Evolutionary conservation across 495 filamentous ascomycete genomes (phyloP), one percentile per base, ranked within the genome.

Genomic region (Neurospora sp.): DNA sequence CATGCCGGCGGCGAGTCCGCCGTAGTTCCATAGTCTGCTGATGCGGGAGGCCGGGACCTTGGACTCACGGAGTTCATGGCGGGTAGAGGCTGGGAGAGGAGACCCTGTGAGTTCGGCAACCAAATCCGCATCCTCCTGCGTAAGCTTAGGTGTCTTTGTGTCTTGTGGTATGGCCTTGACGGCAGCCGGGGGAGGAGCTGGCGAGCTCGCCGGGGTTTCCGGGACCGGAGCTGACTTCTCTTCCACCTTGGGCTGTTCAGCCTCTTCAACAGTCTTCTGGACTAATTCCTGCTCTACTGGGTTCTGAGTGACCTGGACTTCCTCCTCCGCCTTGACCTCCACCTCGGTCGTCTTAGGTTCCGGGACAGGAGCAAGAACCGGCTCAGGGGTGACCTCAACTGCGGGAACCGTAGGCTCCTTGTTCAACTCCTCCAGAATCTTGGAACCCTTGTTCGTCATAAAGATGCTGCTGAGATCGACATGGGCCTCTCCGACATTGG

Each of bases 1-100:
- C 94, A 99, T 97, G 35, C 95, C 95, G 0, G 93, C 93, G 39
- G 93, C 96, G 6, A 99, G 85, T 1, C 96, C 94, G 72, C 93
- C 89, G 81, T 98, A 99, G 79, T 98, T 95, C 92, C 95, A 98
- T 16, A 99, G 80, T 73, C 96, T 86, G 35, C 94, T 91, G 46
- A 99, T 79, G 2, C 96, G 90, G 31, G 93, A 92, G 5, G 96
- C 93, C 11, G 96, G 96, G 3, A 99, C 95, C 73, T 90, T 90
- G 37, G 96, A 98, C 77, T 97, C 94, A 70, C 90, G 87, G 84
- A 98, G 91, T 75, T 92, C 83, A 80, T 96, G 96, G 4, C 81
- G 72, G 31, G 78, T 72, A 3, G 35, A 41, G 9, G 75, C 70
- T 38, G 72, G 42, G 5, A 71, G 23, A 9, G 70, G 62, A 5